These are phyloP conservation scores for Hypericum androsaemum DNA, from an alignment of 345 rosid genomes.

Conservation along the genomic window DNA sequence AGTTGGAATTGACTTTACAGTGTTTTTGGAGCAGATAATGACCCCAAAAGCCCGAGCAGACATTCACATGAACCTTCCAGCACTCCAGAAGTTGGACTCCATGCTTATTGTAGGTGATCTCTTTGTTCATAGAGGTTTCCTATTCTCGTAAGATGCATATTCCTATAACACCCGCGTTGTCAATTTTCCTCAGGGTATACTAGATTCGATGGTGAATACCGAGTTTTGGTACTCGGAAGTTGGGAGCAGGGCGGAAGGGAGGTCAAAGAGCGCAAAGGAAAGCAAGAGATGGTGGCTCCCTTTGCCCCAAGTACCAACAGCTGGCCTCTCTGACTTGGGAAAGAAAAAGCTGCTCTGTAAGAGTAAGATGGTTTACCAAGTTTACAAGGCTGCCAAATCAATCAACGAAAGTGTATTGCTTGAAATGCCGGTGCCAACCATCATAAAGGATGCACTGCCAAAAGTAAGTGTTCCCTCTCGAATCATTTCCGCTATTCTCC, in stretches of 20 bases:
- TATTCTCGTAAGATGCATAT: background rate
- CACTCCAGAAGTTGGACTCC: constrained; percentile 82
- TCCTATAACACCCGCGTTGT: constrained; percentile 2
- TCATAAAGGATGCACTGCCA: constrained; percentile 66
- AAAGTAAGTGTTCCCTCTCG: constrained; percentile 39
- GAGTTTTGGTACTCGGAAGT: constrained; percentile 90
- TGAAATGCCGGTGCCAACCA: constrained; percentile 75
- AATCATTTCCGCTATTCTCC: too few relatives aligned
- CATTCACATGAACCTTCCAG: constrained; percentile 90
- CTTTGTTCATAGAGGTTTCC: constrained; percentile 6
- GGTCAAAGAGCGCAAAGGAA: constrained; percentile 48
- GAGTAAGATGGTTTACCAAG: constrained; percentile 66
- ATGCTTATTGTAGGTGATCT: constrained; percentile 71
- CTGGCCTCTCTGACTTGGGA: constrained; percentile 62
- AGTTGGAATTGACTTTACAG: constrained; percentile 15
- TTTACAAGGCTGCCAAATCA: constrained; percentile 85
- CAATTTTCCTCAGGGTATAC: constrained; percentile 46
- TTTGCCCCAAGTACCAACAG: constrained; percentile 68
- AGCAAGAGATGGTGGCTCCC: constrained; percentile 99
- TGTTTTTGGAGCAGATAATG: constrained; percentile 63
- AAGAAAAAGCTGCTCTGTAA: constrained; percentile 51
- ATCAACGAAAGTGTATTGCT: constrained; percentile 71
- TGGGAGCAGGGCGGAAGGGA: constrained; percentile 76
- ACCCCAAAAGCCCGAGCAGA: constrained; percentile 87
- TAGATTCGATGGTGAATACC: constrained; percentile 76